Percentiles rank a stretch among this genome's conserved stretches.
Evolutionary conservation across 108 stramenopile species (phyloP).

Genomic region (Nannochloropsis granulata): DNA sequence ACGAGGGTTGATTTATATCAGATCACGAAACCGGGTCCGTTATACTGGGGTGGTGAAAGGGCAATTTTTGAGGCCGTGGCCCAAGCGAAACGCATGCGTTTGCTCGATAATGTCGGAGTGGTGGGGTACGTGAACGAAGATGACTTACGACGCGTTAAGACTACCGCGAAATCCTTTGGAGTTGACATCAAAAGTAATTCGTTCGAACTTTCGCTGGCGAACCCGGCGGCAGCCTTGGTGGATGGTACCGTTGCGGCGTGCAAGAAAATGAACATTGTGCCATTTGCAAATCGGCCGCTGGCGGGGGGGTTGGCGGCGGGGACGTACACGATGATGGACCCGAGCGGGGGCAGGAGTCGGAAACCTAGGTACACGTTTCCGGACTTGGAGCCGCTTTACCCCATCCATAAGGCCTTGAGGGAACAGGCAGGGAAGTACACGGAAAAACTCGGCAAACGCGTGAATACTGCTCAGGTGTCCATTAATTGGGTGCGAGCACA

Average conservation of each 20-base stretch:
- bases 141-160: not conserved
- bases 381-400: conserved; percentile 13
- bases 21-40: not conserved
- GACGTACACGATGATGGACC: conserved; percentile 12
- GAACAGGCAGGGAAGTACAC: conserved; percentile 13
- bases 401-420: conserved; percentile 10
- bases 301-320: conserved; percentile 18
- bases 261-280: conserved; percentile 3
- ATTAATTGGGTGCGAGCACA: not conserved
- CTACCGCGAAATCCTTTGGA: not conserved
- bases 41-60: not conserved
- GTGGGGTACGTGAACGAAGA: not conserved
- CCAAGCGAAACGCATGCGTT: not conserved
- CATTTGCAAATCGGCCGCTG: conserved; percentile 14
- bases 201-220: not conserved
- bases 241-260: not conserved
- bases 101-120: not conserved
- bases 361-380: conserved; percentile 5
- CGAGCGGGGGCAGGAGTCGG: conserved; percentile 11
- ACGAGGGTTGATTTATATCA: not conserved
- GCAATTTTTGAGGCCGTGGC: not conserved
- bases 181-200: not conserved
- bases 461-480: not conserved
- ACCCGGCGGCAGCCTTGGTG: not conserved
- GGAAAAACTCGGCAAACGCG: not conserved